phyloP scores from a whole-genome alignment of 2,329 filamentous ascomycete species.

The Alternaria burnsii region DNA sequence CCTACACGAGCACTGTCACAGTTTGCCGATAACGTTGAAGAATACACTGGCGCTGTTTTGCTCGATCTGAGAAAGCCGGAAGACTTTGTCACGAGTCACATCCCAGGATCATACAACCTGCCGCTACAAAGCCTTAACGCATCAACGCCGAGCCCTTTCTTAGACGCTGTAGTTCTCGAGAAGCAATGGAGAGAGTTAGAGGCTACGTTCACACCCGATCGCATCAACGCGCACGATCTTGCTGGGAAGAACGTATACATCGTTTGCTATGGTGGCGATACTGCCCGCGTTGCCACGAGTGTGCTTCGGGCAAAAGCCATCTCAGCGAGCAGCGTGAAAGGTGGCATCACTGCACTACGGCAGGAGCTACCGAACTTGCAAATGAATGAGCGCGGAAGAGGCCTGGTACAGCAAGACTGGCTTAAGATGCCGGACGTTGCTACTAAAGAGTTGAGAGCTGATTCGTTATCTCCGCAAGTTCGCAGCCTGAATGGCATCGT shows the following conservation, averaged over 20 bases:
- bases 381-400: slow-evolving; percentile 14
- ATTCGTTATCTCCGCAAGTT: slow-evolving; percentile 11
- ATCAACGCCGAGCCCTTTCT: slow-evolving; percentile 23
- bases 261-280: slow-evolving; percentile 31
- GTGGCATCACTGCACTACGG: slow-evolving; percentile 22
- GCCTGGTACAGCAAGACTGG: slow-evolving; percentile 14
- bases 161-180: slow-evolving; percentile 24
- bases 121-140: slow-evolving; percentile 26
- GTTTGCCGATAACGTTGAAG: slow-evolving; percentile 7
- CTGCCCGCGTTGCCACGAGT: slow-evolving; percentile 31
- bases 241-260: slow-evolving; percentile 27
- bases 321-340: slow-evolving; percentile 26
- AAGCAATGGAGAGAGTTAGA: slow-evolving; percentile 32
- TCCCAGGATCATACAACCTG: slow-evolving; percentile 32
- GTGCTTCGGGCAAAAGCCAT: slow-evolving; percentile 28
- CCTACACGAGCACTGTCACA: slow-evolving; percentile 20
- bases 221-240: slow-evolving; percentile 30
- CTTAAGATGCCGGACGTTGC: slow-evolving; percentile 2
- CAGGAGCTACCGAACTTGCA: slow-evolving; percentile 22
- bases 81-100: slow-evolving; percentile 24
- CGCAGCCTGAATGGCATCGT: slow-evolving; percentile 4
- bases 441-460: slow-evolving; percentile 6
- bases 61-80: slow-evolving; percentile 29
- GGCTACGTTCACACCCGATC: slow-evolving; percentile 24
- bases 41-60: slow-evolving; percentile 7